These are phyloP conservation scores for Suhomyces maxii DNA, from an alignment of 1,139 yeast genomes.

Conservation along the genomic window DNA sequence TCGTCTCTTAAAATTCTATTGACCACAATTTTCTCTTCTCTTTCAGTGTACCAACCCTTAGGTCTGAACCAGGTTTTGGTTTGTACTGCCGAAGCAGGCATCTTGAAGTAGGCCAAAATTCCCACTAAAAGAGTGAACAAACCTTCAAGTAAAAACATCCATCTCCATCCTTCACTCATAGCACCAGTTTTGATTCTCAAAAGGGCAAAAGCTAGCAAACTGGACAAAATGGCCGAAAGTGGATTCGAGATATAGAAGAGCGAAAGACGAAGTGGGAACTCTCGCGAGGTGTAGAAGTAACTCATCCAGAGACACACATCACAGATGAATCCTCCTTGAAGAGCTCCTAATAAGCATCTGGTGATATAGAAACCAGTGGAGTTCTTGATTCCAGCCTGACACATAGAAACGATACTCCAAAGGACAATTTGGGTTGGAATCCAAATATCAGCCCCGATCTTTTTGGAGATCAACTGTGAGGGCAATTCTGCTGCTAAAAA, in stretches of 20 bases:
- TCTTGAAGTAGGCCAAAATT: slow-evolving; percentile 47
- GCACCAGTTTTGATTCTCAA: slow-evolving; percentile 41
- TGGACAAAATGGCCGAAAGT: slow-evolving; percentile 36
- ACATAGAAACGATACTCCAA: slow-evolving; percentile 28
- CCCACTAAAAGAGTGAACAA: slow-evolving; percentile 57
- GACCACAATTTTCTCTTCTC: slow-evolving; percentile 62
- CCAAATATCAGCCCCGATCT: slow-evolving; percentile 36
- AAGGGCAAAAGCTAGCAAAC: slow-evolving; percentile 48
- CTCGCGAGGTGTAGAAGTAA: slow-evolving; percentile 54
- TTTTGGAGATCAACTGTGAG: slow-evolving; percentile 32
- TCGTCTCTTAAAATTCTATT: slow-evolving; percentile 66
- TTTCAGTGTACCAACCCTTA: slow-evolving; percentile 63
- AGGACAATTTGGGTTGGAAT: slow-evolving; percentile 30
- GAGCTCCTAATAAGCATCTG: slow-evolving; percentile 48
- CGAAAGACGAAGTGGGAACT: slow-evolving; percentile 50
- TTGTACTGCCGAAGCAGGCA: slow-evolving; percentile 61
- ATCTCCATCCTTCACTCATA: slow-evolving; percentile 57
- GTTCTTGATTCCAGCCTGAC: slow-evolving; percentile 23
- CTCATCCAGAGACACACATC: slow-evolving; percentile 57
- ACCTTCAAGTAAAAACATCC: slow-evolving; percentile 69
- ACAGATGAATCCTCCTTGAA: slow-evolving; percentile 60
- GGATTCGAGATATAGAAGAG: slow-evolving; percentile 49
- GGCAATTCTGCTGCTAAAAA: slow-evolving; percentile 36
- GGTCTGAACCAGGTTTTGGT: slow-evolving; percentile 53
- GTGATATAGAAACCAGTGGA: slow-evolving; percentile 36